phyloP scores from a whole-genome alignment of 176 grass and related monocot species.

The Dactylis glomerata region DNA sequence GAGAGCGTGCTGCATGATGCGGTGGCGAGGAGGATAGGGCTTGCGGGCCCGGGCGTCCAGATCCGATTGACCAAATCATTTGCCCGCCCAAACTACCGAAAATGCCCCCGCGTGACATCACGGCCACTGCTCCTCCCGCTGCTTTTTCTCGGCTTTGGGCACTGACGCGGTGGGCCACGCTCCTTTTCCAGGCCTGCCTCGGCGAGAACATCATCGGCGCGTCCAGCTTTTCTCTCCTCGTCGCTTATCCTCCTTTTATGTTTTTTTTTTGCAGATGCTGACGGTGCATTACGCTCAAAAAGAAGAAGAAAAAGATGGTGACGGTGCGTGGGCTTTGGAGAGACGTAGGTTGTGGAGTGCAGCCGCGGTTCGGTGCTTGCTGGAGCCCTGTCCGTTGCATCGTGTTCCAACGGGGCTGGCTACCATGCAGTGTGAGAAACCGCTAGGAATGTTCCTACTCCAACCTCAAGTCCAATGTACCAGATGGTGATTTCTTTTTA shows the following conservation, averaged over 20 bases:
- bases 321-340: slow-evolving; percentile 1
- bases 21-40: not conserved
- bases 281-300: no score
- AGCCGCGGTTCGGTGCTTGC: not conserved
- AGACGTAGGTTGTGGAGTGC: not conserved
- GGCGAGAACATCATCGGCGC: slow-evolving; percentile 34
- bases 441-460: not conserved
- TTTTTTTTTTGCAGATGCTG: not conserved
- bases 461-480: no score
- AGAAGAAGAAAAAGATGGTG: no score
- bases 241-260: not conserved
- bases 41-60: slow-evolving; percentile 32
- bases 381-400: not conserved
- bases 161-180: slow-evolving; percentile 13
- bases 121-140: not conserved
- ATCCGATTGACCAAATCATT: slow-evolving; percentile 63
- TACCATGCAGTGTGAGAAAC: no score
- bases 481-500: no score
- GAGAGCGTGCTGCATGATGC: not conserved
- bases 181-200: slow-evolving; percentile 47
- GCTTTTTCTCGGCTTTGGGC: slow-evolving; percentile 18
- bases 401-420: not conserved
- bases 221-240: not conserved
- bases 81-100: not conserved
- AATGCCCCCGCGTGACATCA: slow-evolving; percentile 37